Evolutionary conservation across 2,329 filamentous ascomycete species (phyloP), one percentile per base, ranked within the genome.

Genomic region (Aschersonia sp.): DNA sequence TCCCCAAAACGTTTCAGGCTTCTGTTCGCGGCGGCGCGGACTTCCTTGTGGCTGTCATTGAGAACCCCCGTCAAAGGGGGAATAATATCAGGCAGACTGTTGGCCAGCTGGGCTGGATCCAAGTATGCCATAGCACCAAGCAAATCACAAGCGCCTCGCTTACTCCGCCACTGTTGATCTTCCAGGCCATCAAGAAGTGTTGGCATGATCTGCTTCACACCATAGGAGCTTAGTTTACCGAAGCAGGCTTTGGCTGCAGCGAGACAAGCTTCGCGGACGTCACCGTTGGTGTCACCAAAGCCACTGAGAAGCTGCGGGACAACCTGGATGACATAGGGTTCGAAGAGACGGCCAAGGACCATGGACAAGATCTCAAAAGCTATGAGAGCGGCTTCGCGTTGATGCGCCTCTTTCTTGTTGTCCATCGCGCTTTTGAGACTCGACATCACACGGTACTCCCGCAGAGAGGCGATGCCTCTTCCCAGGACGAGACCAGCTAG

Each of bases 111-210:
- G 54, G 96, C 85, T 6, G 94, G 90, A 62, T 97, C 92, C 33
- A 98, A 78, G 62, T 98, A 98, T 5, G 92, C 94, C 92, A 98
- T 98, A 52, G 92, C 92, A 62, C 92, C 92, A 11, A 98, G 76
- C 30, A 95, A 81, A 61, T 98, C 92, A 60, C 92, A 98, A 47
- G 92, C 92, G 56, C 94, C 92, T 69, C 94, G 95, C 68, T 98
- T 97, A 68, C 88, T 97, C 59, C 92, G 84, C 92, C 92, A 98
- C 63, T 97, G 90, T 47, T 86, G 80, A 54, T 98, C 92, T 53
- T 97, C 89, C 8, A 98, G 78, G 49, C 94, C 92, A 54, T 92
- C 82, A 2, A 98, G 76, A 6, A 98, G 76, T 10, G 86, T 95
- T 4, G 92, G 92, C 54, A 98, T 71, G 53, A 98, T 89, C 60